Evolutionary conservation across 352 stramenopile species (phyloP).

Genomic region (Phytophthora crassamura): DNA sequence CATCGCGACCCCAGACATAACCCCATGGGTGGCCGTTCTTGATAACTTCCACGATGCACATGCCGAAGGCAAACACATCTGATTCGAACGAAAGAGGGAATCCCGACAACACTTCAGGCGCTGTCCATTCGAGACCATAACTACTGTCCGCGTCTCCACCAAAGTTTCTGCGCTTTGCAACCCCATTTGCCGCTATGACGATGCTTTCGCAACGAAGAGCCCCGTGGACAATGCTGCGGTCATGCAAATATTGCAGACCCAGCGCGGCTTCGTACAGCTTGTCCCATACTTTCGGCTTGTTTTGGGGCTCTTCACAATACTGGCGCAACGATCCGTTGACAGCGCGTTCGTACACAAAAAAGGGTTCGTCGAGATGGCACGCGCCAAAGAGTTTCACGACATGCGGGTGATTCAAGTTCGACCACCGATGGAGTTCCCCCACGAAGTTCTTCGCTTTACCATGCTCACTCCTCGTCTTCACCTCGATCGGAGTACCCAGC

Average conservation of each 20-base stretch:
- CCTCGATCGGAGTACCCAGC: too few relatives aligned
- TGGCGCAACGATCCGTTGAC: constrained; percentile 10
- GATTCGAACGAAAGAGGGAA: constrained; percentile 8
- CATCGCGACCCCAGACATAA: constrained; percentile 5
- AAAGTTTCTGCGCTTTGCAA: constrained; percentile 24
- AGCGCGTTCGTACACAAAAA: constrained; percentile 27
- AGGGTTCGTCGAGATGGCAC: constrained; percentile 15
- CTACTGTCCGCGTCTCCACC: not conserved
- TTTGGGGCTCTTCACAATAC: constrained; percentile 18
- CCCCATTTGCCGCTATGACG: constrained; percentile 15
- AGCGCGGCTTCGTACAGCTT: constrained; percentile 35
- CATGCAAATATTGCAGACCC: constrained; percentile 38
- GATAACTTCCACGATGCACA: constrained; percentile 16
- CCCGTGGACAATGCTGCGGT: constrained; percentile 26
- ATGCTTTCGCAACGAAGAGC: constrained; percentile 25
- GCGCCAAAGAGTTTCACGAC: constrained; percentile 31
- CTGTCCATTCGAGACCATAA: constrained; percentile 2
- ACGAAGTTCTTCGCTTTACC: constrained; percentile 22
- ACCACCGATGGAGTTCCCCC: constrained; percentile 27
- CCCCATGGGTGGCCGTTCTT: not conserved
- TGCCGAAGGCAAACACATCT: constrained; percentile 5
- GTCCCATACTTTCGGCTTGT: constrained; percentile 4
- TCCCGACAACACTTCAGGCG: constrained; percentile 12
- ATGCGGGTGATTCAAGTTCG: constrained; percentile 28
- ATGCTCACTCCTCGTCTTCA: too few relatives aligned